phyloP scores from a whole-genome alignment of 2,329 filamentous ascomycete genomes.

The Phialophora expanda region DNA sequence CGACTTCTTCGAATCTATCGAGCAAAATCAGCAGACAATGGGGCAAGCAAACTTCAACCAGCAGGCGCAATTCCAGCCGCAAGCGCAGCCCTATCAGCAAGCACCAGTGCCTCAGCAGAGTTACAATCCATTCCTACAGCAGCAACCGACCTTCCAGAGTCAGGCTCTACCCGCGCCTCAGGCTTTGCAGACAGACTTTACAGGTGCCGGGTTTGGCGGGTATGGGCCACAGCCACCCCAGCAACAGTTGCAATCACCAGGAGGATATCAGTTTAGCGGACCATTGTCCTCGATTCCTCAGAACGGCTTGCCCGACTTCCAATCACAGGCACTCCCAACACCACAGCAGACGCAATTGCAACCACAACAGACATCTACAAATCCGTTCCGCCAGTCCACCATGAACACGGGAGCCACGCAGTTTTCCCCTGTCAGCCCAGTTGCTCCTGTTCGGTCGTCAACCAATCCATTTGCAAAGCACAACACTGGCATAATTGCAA shows the following conservation, averaged over 20 bases:
- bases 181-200: conserved; percentile 58
- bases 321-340: conserved; percentile 48
- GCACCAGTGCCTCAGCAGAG: conserved; percentile 40
- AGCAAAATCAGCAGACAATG: conserved; percentile 81
- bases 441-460: conserved; percentile 63
- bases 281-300: conserved; percentile 55
- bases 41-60: conserved; percentile 49
- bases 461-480: conserved; percentile 87
- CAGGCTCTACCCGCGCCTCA: conserved; percentile 36
- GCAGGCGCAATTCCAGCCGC: conserved; percentile 48
- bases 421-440: conserved; percentile 50
- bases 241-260: conserved; percentile 43
- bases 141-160: conserved; percentile 38
- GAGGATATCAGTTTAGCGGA: conserved; percentile 50
- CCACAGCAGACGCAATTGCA: conserved; percentile 45
- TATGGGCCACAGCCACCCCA: conserved; percentile 75
- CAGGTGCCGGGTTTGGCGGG: conserved; percentile 82
- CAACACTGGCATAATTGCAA: conserved; percentile 40
- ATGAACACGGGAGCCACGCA: conserved; percentile 58
- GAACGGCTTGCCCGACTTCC: conserved; percentile 55
- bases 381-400: conserved; percentile 94
- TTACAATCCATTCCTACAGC: conserved; percentile 40
- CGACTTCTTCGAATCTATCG: conserved; percentile 93
- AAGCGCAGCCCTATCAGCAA: conserved; percentile 35
- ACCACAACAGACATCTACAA: conserved; percentile 70